phyloP scores from a whole-genome alignment of 2,329 filamentous ascomycete genomes.

The Penicillium glabrum region DNA sequence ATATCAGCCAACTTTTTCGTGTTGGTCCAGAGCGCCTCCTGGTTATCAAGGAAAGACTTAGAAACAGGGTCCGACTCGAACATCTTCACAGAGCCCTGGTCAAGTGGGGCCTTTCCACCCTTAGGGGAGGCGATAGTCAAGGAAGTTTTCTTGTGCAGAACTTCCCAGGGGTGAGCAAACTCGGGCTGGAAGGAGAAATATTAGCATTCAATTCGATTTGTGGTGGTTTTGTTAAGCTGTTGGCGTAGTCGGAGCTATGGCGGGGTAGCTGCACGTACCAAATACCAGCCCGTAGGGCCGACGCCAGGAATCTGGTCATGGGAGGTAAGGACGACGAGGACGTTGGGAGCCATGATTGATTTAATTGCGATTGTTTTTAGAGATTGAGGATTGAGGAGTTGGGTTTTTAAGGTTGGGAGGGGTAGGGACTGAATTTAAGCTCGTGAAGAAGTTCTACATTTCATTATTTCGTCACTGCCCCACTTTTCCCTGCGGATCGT shows the following conservation, averaged over 20 bases:
- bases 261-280: conserved; percentile 46
- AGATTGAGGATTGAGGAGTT: too few species aligned
- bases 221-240: neutral
- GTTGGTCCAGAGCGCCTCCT: conserved; percentile 62
- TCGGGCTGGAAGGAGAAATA: conserved; percentile 45
- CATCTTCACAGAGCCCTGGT: conserved; percentile 57
- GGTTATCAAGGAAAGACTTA: conserved; percentile 55
- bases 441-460: too few species aligned
- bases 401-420: too few species aligned
- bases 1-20: conserved; percentile 60
- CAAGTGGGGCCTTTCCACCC: conserved; percentile 62
- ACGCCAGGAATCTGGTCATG: conserved; percentile 48
- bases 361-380: neutral
- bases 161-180: conserved; percentile 64
- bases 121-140: conserved; percentile 62
- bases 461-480: too few species aligned
- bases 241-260: neutral
- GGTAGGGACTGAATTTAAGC: too few species aligned
- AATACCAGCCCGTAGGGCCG: conserved; percentile 67
- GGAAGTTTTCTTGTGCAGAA: conserved; percentile 55
- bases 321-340: conserved; percentile 72
- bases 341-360: conserved; percentile 48
- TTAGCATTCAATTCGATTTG: neutral
- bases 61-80: conserved; percentile 57
- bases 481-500: too few species aligned